Conservation (phyloP, 805 yeast species). For the Candida railenensis region DNA sequence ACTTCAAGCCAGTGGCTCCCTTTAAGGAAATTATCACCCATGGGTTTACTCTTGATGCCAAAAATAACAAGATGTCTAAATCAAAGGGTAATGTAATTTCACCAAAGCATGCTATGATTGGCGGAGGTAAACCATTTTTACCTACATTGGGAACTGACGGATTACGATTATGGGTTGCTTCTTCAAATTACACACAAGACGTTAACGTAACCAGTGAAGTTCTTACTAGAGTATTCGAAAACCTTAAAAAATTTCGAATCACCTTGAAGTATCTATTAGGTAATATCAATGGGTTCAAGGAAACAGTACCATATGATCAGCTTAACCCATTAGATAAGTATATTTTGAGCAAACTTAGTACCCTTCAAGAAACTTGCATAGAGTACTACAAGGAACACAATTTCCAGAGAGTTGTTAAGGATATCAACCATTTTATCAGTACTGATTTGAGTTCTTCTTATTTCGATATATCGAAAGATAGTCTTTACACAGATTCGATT, state of each 20-base stretch:
- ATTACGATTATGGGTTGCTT: constrained; percentile 85
- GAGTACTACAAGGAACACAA: constrained; percentile 55
- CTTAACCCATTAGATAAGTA: constrained; percentile 55
- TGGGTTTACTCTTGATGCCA: constrained; percentile 87
- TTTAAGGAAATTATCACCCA: constrained; percentile 80
- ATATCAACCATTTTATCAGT: constrained; percentile 69
- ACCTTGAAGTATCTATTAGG: constrained; percentile 83
- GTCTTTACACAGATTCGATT: constrained; percentile 67
- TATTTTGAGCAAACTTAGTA: constrained; percentile 53
- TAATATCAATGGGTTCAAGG: constrained; percentile 51
- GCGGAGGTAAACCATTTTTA: constrained; percentile 42
- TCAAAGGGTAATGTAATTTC: constrained; percentile 79
- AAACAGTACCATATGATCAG: constrained; percentile 34
- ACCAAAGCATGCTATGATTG: constrained; percentile 68
- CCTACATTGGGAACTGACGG: constrained; percentile 89
- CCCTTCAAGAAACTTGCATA: constrained; percentile 42
- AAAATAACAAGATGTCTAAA: constrained; percentile 90
- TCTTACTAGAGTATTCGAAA: constrained; percentile 73
- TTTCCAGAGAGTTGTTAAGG: constrained; percentile 69
- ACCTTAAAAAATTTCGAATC: constrained; percentile 76
- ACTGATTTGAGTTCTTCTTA: constrained; percentile 76
- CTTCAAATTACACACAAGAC: constrained; percentile 81
- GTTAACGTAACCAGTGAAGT: constrained; percentile 71
- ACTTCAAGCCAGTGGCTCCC: constrained; percentile 48
- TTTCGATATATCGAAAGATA: constrained; percentile 83